Conservation (phyloP, 2,329 filamentous ascomycete species). For the Botrytis deweyae region DNA sequence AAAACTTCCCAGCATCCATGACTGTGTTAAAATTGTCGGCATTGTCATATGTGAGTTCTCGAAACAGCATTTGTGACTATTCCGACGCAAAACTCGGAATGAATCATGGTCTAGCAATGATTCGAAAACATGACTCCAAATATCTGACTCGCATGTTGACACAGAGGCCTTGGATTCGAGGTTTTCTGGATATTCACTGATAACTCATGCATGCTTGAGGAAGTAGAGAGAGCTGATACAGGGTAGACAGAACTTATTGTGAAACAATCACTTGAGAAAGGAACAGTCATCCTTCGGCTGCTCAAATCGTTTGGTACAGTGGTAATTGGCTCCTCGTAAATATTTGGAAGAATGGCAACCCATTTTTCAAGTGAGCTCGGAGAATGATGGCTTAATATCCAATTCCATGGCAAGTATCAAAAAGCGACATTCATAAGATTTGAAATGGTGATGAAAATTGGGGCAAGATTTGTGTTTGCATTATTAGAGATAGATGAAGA, state of each 20-base stretch:
- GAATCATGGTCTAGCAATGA: not conserved
- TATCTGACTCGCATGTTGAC: not conserved
- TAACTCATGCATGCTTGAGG: not conserved
- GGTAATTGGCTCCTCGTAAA: slow-evolving; percentile 41
- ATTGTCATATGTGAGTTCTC: not conserved
- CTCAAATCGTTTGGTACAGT: slow-evolving; percentile 38
- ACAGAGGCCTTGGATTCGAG: not conserved
- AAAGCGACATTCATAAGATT: too few species aligned
- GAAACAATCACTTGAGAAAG: not conserved
- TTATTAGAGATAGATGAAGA: too few species aligned
- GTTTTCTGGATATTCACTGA: not conserved
- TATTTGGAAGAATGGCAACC: slow-evolving; percentile 51
- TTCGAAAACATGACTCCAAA: not conserved
- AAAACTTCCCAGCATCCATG: not conserved
- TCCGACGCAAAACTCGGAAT: not conserved
- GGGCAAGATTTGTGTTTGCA: too few species aligned
- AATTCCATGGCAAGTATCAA: too few species aligned
- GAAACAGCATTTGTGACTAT: not conserved
- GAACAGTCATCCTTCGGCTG: not conserved
- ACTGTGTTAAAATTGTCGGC: too few species aligned
- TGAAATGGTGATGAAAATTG: too few species aligned
- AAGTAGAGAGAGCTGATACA: not conserved
- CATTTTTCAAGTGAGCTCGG: too few species aligned
- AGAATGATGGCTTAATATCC: too few species aligned
- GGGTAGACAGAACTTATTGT: rapidly evolving